Percentiles rank a stretch among this genome's conserved stretches.
These are phyloP conservation scores for Citrullus colocynthis DNA, from an alignment of 306 rosid species.

Conservation along the genomic window DNA sequence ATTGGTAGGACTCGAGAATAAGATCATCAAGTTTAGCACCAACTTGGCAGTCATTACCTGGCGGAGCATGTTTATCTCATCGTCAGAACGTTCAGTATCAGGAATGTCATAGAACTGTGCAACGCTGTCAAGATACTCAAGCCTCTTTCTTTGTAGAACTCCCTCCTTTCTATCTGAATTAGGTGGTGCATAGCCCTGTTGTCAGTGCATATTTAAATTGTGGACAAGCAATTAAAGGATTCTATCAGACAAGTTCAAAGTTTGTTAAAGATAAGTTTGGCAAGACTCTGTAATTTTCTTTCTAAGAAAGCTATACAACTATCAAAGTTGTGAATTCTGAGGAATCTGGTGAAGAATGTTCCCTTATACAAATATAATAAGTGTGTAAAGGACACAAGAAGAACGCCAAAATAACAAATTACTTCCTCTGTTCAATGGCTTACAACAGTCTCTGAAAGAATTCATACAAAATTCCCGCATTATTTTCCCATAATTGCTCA, in stretches of 20 bases:
- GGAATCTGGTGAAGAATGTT: background rate
- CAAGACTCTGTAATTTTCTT: background rate
- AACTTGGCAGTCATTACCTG: slow-evolving; percentile 40
- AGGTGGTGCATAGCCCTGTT: slow-evolving; percentile 99
- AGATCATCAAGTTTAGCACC: background rate
- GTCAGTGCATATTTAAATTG: slow-evolving; percentile 68
- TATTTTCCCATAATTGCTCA: background rate
- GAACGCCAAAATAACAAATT: background rate
- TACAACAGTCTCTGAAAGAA: background rate
- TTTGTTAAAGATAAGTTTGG: background rate
- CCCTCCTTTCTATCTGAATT: slow-evolving; percentile 99
- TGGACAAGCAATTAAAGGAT: slow-evolving; percentile 21
- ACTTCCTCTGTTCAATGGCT: background rate
- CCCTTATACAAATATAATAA: background rate
- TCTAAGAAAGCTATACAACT: background rate
- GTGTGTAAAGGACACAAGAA: background rate
- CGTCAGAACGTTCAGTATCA: slow-evolving; percentile 85
- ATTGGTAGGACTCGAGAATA: background rate
- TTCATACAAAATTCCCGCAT: background rate
- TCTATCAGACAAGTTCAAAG: background rate
- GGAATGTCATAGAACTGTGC: slow-evolving; percentile 83
- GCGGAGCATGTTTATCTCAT: slow-evolving; percentile 94
- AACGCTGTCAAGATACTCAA: slow-evolving; percentile 83
- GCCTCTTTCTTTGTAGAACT: slow-evolving; percentile 81
- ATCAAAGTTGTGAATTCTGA: background rate